phyloP scores from a whole-genome alignment of 345 rosid species.

The Brassica rapa region DNA sequence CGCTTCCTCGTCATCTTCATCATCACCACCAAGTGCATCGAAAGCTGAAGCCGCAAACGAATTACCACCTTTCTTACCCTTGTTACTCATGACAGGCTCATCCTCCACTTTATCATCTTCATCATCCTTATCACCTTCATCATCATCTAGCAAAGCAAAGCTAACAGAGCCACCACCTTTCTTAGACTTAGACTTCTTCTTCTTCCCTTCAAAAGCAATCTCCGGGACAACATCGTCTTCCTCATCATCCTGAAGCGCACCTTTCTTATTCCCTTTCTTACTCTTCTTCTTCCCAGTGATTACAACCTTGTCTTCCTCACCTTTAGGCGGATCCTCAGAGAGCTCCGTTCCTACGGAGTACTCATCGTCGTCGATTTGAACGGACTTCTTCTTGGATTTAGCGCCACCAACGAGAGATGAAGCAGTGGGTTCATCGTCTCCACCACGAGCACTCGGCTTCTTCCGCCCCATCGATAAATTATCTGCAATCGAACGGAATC shows the following conservation, averaged over 20 bases:
- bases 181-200: conserved; percentile 60
- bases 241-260: conserved; percentile 38
- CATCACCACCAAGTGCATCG: conserved; percentile 55
- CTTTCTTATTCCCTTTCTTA: conserved; percentile 58
- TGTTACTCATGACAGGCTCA: conserved; percentile 47
- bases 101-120: conserved; percentile 49
- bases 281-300: conserved; percentile 65
- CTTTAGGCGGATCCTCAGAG: conserved; percentile 51
- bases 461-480: conserved; percentile 64
- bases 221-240: conserved; percentile 38
- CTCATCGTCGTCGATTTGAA: conserved; percentile 79
- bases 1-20: conserved; percentile 35
- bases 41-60: conserved; percentile 51
- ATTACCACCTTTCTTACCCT: conserved; percentile 47
- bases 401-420: conserved; percentile 48
- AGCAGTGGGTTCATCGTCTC: conserved; percentile 54
- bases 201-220: conserved; percentile 50
- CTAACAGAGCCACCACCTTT: conserved; percentile 41
- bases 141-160: conserved; percentile 54
- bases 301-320: conserved; percentile 46
- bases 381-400: conserved; percentile 73
- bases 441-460: conserved; percentile 62
- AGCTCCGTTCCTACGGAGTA: conserved; percentile 63
- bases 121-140: conserved; percentile 37
- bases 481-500: not conserved